Evolutionary conservation across 805 yeast species (phyloP), one percentile per base, ranked within the genome.

Genomic region (Zygotorulaspora danielsina): DNA sequence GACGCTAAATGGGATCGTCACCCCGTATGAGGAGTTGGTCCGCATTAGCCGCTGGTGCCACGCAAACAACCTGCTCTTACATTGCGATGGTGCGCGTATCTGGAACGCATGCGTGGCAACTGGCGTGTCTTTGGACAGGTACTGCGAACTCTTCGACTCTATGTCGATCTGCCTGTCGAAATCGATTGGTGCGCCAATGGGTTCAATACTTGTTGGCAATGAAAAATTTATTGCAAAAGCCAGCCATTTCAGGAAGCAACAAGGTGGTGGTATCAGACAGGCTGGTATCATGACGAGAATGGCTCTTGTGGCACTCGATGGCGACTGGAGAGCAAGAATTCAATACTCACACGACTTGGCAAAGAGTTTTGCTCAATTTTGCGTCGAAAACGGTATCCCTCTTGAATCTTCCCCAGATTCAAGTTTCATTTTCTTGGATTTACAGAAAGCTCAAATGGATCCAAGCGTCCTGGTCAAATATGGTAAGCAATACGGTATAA

Each of bases 261-360:
- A 78, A 49, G 97, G 97, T 57, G 96, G 96, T 51, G 96, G 96
- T 48, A 78, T 89, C 35, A 74, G 97, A 59, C 97, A 89, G 66
- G 71, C 83, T 26, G 97, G 97, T 41, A 65, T 85, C 64, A 71
- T 89, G 53, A 70, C 90, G 5, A 71, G 76, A 39, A 88, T 89
- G 84, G 96, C 95, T 3, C 60, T 71, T n/a, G 70, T 72, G 36
- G 94, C 95, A 18, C 70, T 89, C 38, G 79, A 84, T 39, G 80
- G 81, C 48, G 84, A 83, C 55, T 79, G 84, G 67, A 67, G 76
- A 21, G 72, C 77, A 39, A 69, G 64, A 39, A 57, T 79, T 40
- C 45, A 53, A 29, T 53, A 60, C 27, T 69, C 81, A 17, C 84
- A 79, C 55, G 57, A 56, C 12, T 62, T 65, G 47, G 83, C 83